These are phyloP conservation scores for Aspergillus avenaceus DNA, from an alignment of 495 filamentous ascomycete genomes.

Conservation along the genomic window DNA sequence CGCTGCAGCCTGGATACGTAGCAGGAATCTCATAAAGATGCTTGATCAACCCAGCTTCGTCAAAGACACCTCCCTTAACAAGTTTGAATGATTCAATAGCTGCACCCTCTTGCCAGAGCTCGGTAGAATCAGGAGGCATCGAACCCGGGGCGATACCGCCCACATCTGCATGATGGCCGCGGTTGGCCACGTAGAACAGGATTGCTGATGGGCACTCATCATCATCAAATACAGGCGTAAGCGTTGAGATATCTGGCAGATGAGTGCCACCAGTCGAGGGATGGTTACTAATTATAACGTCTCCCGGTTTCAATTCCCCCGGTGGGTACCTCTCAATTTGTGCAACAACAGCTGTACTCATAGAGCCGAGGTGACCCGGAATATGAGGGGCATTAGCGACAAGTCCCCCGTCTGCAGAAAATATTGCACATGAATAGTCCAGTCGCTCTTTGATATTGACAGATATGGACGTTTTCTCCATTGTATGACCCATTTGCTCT, in stretches of 20 bases:
- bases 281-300: constrained; percentile 93
- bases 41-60: constrained; percentile 78
- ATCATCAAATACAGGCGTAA: constrained; percentile 76
- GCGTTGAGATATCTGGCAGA: constrained; percentile 85
- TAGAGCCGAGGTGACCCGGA: constrained; percentile 80
- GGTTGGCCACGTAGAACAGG: constrained; percentile 86
- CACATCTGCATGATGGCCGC: constrained; percentile 78
- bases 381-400: constrained; percentile 90
- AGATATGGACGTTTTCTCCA: constrained; percentile 89
- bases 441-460: constrained; percentile 92
- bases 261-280: constrained; percentile 86
- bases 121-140: constrained; percentile 91
- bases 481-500: constrained; percentile 85
- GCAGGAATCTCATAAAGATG: constrained; percentile 81
- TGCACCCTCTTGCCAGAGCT: constrained; percentile 90
- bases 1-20: constrained; percentile 78
- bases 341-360: constrained; percentile 84
- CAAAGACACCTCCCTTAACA: constrained; percentile 82
- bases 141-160: constrained; percentile 90
- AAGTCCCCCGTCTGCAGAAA: constrained; percentile 73
- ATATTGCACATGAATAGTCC: constrained; percentile 88
- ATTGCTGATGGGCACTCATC: constrained; percentile 55
- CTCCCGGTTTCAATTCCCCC: constrained; percentile 79
- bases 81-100: constrained; percentile 91
- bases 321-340: constrained; percentile 79